Base-by-base conservation (phyloP, 1,139 yeast species). In the Suhomyces bribrorum region DNA sequence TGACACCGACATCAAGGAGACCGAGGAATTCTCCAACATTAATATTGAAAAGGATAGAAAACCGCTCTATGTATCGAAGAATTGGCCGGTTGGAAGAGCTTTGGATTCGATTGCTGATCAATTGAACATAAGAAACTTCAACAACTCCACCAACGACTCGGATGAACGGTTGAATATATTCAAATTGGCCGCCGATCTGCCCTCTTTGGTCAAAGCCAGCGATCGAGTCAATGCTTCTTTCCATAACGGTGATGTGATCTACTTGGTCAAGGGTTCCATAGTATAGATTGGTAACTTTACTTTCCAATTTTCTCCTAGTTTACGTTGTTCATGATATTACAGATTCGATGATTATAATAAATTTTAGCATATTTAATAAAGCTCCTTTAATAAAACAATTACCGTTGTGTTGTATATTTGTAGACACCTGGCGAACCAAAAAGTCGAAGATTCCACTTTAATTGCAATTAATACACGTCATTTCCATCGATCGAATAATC, bases 51-150 rank as follows among this genome's bases (percentile, higher is more conserved):
- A 52, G 14, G 64, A 60, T 18, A 49, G 60, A 14, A 57, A 49
- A 26, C 73, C 81, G 0, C 54, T 83, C 12, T 85, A 57, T 52
- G 73, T 83, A 12, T 77, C 79, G 26, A 75, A 77, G 47, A 66
- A 72, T 23, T 83, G 92, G 87, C 83, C 87, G 0, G 72, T 86
- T 6, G 97, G 97, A 0, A 70, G 86, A 46, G 83, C 83, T 2
- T 61, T 88, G 33, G 97, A 90, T 57, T 73, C 75, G 28, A 72
- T 85, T 9, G 80, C 90, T 4, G 75, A 71, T 23, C 56, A 64
- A 25, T 59, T 84, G 40, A 71, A 68, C 35, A 72, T 86, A 14
- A 66, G 67, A 29, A 86, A 86, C 57, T 57, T 64, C 36, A 84
- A 84, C 53, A 81, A 81, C 52, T 57, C 62, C 38, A 72, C 76